Base-by-base conservation (phyloP, 2,329 filamentous ascomycete species). In the Tetracladium maxilliforme region DNA sequence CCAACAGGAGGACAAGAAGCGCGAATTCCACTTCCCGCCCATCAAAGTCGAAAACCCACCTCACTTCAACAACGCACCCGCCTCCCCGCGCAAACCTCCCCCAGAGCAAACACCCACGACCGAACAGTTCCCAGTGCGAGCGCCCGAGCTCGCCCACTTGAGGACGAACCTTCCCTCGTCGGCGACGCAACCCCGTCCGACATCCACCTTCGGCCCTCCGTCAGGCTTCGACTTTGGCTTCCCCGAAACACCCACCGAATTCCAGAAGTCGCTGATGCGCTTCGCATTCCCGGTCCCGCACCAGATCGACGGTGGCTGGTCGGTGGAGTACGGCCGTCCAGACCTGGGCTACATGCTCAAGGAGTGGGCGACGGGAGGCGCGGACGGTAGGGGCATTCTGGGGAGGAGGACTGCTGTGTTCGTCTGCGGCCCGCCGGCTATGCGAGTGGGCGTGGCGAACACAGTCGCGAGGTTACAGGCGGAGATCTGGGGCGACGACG, bases 241-340 rank as follows among this genome's bases (percentile, higher is more conserved):
- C 50, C 77, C 81, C 1, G 69, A 71, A 31, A 86, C 82, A 14
- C 83, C 84, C 6, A 86, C 81, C 1, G 75, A 86, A 39, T 82
- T 92, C 49, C 83, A 92, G 44, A 87, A 86, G 60, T 83, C 71
- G 38, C 57, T 92, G 24, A 87, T 92, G 72, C 78, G 83, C 10
- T 93, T 90, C 44, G 84, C 84, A 2, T 92, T 92, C 45, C 69
- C 86, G 1, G 56, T 71, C 18, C 64, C 67, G 16, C 63, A 70
- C 40, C 63, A 72, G 49, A 73, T 72, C 30, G 69, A 74, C 36
- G 76, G 82, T 36, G 81, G 84, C 27, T 93, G 87, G 83, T 79
- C 70, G 35, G 83, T 90, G 10, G 86, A 94, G 51, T 94, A 94
- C 48, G 84, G 84, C 11, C 70, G 87, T 0, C 87, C 87, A 0